phyloP scores from a whole-genome alignment of 2,329 filamentous ascomycete genomes.

The Fusarium coffeatum region DNA sequence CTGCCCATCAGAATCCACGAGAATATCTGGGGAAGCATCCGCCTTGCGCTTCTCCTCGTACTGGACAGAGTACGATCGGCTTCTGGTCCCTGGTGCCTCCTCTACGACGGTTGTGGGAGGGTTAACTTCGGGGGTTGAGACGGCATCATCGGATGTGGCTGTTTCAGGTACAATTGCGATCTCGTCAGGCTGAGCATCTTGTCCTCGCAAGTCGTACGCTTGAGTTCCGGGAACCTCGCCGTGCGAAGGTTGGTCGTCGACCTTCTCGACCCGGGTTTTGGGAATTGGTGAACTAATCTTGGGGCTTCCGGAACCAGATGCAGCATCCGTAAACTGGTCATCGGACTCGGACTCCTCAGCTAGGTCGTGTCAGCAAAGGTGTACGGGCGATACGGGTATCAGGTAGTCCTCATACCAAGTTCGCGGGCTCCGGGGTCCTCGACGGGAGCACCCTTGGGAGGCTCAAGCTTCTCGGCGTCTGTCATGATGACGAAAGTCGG shows the following conservation, averaged over 20 bases:
- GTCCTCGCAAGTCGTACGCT: slow-evolving; percentile 65
- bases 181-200: slow-evolving; percentile 70
- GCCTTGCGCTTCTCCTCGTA: slow-evolving; percentile 60
- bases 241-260: slow-evolving; percentile 63
- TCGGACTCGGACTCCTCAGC: slow-evolving; percentile 72
- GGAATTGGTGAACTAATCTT: slow-evolving; percentile 64
- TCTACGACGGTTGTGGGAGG: slow-evolving; percentile 66
- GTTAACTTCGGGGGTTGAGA: slow-evolving; percentile 40
- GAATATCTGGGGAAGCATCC: slow-evolving; percentile 65
- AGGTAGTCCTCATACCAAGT: slow-evolving; percentile 57
- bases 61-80: slow-evolving; percentile 56
- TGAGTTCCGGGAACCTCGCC: slow-evolving; percentile 72
- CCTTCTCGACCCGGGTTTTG: slow-evolving; percentile 68
- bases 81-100: slow-evolving; percentile 60
- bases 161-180: slow-evolving; percentile 60
- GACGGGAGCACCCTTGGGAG: slow-evolving; percentile 49
- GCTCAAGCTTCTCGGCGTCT: slow-evolving; percentile 48
- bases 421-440: slow-evolving; percentile 71
- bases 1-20: slow-evolving; percentile 60
- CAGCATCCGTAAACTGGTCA: slow-evolving; percentile 76
- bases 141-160: slow-evolving; percentile 38
- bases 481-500: slow-evolving; percentile 43
- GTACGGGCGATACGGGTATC: background rate
- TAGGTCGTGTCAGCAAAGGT: slow-evolving; percentile 49
- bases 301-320: slow-evolving; percentile 61